A percentile compares a stretch with the other conserved stretches of the same genome.
phyloP scores from a whole-genome alignment of 1,139 yeast genomes.

The Taphrina deformans region DNA sequence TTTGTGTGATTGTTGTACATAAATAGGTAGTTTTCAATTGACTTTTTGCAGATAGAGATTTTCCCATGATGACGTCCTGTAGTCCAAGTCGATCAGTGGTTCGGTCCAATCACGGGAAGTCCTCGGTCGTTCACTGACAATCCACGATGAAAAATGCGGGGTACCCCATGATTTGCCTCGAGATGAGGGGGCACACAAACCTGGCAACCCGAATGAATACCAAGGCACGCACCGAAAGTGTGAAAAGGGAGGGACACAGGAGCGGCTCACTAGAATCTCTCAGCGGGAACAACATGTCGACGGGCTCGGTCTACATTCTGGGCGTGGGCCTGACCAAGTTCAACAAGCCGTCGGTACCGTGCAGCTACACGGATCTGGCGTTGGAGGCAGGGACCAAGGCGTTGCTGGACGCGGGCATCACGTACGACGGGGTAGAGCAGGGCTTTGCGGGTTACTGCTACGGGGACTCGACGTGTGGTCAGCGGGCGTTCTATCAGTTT shows the following conservation, averaged over 20 bases:
- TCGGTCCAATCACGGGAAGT: neutral
- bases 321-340: conserved; percentile 45
- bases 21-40: neutral
- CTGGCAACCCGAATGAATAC: neutral
- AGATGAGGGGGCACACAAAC: neutral
- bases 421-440: conserved; percentile 43
- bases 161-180: neutral
- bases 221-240: no score
- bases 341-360: conserved; percentile 42
- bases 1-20: neutral
- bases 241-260: no score
- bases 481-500: conserved; percentile 44
- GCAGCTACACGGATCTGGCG: conserved; percentile 43
- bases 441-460: conserved; percentile 44
- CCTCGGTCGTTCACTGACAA: neutral
- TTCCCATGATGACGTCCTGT: no score
- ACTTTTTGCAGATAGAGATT: neutral
- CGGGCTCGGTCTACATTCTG: conserved; percentile 39
- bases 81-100: no score
- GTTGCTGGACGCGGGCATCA: conserved; percentile 43
- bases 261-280: no score
- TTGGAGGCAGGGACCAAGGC: conserved; percentile 44
- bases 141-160: neutral
- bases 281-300: conserved; percentile 11
- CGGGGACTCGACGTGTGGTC: conserved; percentile 45